Conservation (phyloP, 495 filamentous ascomycete species). For the Daldinia caldariorum region DNA sequence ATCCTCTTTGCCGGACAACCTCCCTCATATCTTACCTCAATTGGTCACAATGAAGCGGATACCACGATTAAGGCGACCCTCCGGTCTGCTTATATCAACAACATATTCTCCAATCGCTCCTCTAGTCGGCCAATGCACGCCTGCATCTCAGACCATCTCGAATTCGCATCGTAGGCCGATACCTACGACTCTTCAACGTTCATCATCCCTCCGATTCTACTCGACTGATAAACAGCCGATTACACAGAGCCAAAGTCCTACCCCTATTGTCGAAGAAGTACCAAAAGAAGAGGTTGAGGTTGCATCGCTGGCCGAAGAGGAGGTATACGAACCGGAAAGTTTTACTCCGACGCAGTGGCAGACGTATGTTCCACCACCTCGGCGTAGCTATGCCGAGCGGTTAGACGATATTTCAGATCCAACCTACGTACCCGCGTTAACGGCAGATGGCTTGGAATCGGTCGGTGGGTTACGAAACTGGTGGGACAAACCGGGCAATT, state of each 20-base stretch:
- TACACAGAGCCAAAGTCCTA: not conserved
- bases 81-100: conserved; percentile 29
- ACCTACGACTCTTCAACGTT: conserved; percentile 9
- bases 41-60: conserved; percentile 46
- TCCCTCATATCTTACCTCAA: not conserved
- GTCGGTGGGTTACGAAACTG: conserved; percentile 65
- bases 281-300: conserved; percentile 14
- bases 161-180: conserved; percentile 14
- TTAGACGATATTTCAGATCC: conserved; percentile 48
- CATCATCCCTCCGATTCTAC: conserved; percentile 33
- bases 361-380: conserved; percentile 31
- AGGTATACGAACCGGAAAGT: conserved; percentile 1
- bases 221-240: conserved; percentile 31
- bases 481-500: conserved; percentile 59
- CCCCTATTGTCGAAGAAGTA: not conserved
- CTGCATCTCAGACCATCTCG: conserved; percentile 13
- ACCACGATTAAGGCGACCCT: conserved; percentile 43
- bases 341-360: not conserved
- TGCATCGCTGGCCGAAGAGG: not conserved
- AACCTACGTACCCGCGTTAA: conserved; percentile 66
- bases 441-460: conserved; percentile 64
- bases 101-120: conserved; percentile 20
- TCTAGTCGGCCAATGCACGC: conserved; percentile 19
- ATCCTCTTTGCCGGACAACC: not conserved
- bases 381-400: conserved; percentile 33